Evolutionary conservation across 345 rosid genomes (phyloP).

Genomic region (Iberis pinnata): DNA sequence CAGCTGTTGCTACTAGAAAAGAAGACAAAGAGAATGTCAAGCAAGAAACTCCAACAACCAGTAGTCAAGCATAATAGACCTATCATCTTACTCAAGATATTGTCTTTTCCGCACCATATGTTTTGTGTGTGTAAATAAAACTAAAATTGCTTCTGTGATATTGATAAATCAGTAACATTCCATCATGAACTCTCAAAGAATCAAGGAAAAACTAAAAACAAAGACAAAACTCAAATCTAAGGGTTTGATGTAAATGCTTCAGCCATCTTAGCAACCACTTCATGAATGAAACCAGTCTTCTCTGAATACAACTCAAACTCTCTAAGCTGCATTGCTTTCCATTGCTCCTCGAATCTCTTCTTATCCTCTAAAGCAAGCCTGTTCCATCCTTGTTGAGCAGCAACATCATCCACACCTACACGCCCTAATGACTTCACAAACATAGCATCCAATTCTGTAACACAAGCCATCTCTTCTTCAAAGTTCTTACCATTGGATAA

Average conservation of each 20-base stretch:
- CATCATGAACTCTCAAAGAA: constrained; percentile 19
- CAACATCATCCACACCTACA: constrained; percentile 27
- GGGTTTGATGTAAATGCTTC: constrained; percentile 9
- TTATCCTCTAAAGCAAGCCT: constrained; percentile 17
- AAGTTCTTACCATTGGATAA: neutral
- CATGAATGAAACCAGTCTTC: constrained; percentile 26
- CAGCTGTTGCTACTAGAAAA: constrained; percentile 51
- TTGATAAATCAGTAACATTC: constrained; percentile 19
- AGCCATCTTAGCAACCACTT: constrained; percentile 17
- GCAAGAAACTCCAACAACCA: neutral
- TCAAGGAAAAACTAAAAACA: neutral
- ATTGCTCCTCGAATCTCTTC: constrained; percentile 28
- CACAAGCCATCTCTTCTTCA: constrained; percentile 1
- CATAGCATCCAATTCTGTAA: constrained; percentile 2
- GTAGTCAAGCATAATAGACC: constrained; percentile 21
- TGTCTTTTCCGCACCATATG: neutral
- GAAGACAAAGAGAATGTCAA: constrained; percentile 32
- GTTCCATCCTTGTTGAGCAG: constrained; percentile 22
- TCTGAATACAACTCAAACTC: constrained; percentile 14
- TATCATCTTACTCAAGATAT: neutral
- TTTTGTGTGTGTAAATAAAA: too few species aligned
- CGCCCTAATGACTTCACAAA: constrained; percentile 12
- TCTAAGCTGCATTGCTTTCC: constrained; percentile 16
- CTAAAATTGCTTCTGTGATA: neutral
- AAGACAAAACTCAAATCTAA: neutral